Evolutionary conservation across 2,329 filamentous ascomycete genomes (phyloP).

Genomic region (Scopulariopsis brevicaulis): DNA sequence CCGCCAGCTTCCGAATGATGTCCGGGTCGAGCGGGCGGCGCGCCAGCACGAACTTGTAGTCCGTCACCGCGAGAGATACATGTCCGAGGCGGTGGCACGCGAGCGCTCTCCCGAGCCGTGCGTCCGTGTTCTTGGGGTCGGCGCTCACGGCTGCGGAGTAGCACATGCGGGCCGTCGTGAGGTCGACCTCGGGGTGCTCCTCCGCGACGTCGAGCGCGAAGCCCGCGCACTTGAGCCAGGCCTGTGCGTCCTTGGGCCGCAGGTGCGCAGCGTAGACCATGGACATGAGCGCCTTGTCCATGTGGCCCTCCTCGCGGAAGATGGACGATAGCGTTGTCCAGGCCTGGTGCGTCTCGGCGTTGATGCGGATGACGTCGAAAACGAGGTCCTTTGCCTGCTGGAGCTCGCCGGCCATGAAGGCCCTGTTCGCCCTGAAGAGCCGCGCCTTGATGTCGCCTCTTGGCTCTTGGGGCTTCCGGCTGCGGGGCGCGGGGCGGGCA

Average conservation of each 20-base stretch:
- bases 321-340: slow-evolving; percentile 53
- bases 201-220: slow-evolving; percentile 40
- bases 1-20: slow-evolving; percentile 42
- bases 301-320: slow-evolving; percentile 46
- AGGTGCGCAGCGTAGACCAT: slow-evolving; percentile 52
- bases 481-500: slow-evolving; percentile 20
- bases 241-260: slow-evolving; percentile 44
- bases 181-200: slow-evolving; percentile 31
- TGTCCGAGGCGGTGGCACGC: slow-evolving; percentile 45
- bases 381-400: slow-evolving; percentile 46
- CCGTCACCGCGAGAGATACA: slow-evolving; percentile 38
- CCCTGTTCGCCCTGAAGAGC: slow-evolving; percentile 54
- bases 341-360: slow-evolving; percentile 54
- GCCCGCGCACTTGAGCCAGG: slow-evolving; percentile 48
- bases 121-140: slow-evolving; percentile 43
- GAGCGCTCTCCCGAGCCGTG: slow-evolving; percentile 47
- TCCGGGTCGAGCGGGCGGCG: slow-evolving; percentile 40
- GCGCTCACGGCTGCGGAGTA: slow-evolving; percentile 48
- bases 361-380: slow-evolving; percentile 55
- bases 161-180: slow-evolving; percentile 44
- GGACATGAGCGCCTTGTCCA: slow-evolving; percentile 44
- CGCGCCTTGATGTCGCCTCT: slow-evolving; percentile 60
- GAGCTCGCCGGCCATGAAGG: slow-evolving; percentile 52
- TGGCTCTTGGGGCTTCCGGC: slow-evolving; percentile 53
- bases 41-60: slow-evolving; percentile 44